A percentile compares a stretch with the other conserved stretches of the same genome.
Conservation (phyloP, 306 rosid species). For the Prosopis cineraria region DNA sequence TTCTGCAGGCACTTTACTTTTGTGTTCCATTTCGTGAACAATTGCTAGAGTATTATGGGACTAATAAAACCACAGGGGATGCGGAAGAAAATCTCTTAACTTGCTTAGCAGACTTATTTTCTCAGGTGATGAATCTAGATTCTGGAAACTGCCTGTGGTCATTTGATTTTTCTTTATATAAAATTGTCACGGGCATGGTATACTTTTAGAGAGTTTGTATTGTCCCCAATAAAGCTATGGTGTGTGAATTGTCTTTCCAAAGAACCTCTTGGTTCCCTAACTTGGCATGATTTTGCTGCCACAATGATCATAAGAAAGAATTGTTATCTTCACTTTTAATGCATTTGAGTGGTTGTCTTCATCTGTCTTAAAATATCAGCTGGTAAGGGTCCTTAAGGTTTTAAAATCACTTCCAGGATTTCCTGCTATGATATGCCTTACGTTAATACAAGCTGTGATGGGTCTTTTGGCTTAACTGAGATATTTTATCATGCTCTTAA, state of each 20-base stretch:
- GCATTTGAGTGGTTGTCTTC: neutral
- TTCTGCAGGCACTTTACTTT: conserved; percentile 81
- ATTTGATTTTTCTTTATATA: conserved; percentile 9
- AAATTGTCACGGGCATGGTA: neutral
- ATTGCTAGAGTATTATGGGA: conserved; percentile 69
- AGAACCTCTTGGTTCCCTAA: neutral
- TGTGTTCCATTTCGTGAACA: conserved; percentile 95
- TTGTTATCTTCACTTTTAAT: conserved; percentile 4
- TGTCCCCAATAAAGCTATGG: neutral
- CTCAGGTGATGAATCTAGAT: conserved; percentile 53
- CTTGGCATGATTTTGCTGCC: neutral
- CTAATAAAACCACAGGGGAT: conserved; percentile 57
- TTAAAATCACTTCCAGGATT: neutral
- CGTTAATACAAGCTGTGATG: neutral
- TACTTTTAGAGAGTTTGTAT: neutral
- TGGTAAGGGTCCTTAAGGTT: neutral
- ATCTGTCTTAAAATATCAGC: neutral
- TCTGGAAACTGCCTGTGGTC: conserved; percentile 11
- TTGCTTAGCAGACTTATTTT: conserved; percentile 88
- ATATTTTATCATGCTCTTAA: neutral
- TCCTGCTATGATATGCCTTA: neutral
- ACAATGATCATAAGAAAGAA: neutral
- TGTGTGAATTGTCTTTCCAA: neutral
- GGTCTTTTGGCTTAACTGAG: neutral
- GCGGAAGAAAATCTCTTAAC: conserved; percentile 87